These are phyloP conservation scores for Populus alba DNA, from an alignment of 345 rosid species.

Conservation along the genomic window DNA sequence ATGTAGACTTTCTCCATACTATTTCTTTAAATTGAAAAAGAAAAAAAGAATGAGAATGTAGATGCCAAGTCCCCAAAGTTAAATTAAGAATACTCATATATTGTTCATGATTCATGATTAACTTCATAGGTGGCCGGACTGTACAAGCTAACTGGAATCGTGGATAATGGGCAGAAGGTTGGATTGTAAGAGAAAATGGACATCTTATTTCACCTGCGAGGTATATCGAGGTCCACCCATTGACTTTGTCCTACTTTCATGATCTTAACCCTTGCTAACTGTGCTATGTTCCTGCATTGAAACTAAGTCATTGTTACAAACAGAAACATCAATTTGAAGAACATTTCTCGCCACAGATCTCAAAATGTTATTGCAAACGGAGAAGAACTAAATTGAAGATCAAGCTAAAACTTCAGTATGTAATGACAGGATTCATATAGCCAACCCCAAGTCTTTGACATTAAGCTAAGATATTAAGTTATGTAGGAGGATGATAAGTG, in stretches of 20 bases:
- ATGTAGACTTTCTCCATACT: no score
- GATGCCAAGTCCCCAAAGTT: no score
- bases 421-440: background rate
- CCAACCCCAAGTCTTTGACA: background rate
- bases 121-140: no score
- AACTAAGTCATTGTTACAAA: conserved; percentile 5
- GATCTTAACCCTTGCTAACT: conserved; percentile 49
- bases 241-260: conserved; percentile 45
- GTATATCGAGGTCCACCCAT: conserved; percentile 63
- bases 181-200: background rate
- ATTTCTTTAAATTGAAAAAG: no score
- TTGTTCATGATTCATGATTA: no score
- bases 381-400: background rate
- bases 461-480: background rate
- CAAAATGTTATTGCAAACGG: background rate
- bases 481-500: background rate
- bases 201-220: conserved; percentile 35
- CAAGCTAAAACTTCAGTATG: background rate
- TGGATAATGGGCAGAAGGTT: no score
- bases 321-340: background rate
- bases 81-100: no score
- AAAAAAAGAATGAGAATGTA: no score
- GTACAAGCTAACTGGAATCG: no score
- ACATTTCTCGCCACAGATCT: background rate
- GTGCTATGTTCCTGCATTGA: conserved; percentile 54